Evolutionary conservation across 768 basidiomycete genomes (phyloP).

Genomic region (Tulasnella sp.): DNA sequence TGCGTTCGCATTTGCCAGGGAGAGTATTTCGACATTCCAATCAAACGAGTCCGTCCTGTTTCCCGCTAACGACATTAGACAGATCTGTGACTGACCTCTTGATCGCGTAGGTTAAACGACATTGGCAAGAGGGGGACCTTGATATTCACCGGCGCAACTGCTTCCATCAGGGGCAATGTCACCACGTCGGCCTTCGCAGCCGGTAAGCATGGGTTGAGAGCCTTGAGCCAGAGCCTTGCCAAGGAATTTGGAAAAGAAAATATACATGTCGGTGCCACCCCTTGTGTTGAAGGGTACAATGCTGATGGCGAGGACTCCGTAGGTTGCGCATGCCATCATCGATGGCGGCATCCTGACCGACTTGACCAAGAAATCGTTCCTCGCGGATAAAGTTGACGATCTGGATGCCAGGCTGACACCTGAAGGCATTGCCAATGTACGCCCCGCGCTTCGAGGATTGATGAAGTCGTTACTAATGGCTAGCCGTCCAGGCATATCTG

Average conservation of each 20-base stretch:
- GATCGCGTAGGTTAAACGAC: conserved; percentile 22
- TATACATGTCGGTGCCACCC: conserved; percentile 41
- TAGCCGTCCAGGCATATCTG: neutral
- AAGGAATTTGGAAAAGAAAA: conserved; percentile 66
- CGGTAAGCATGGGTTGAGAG: conserved; percentile 49
- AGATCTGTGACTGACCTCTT: neutral
- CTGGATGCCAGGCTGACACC: conserved; percentile 42
- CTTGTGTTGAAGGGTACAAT: neutral
- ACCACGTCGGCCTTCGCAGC: conserved; percentile 51
- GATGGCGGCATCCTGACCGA: conserved; percentile 33
- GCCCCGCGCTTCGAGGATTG: neutral
- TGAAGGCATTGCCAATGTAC: conserved; percentile 55
- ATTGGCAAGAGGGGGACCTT: conserved; percentile 48
- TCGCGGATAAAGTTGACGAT: conserved; percentile 34
- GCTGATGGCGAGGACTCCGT: neutral
- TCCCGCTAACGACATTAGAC: neutral
- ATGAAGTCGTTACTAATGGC: neutral
- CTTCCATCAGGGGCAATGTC: conserved; percentile 48
- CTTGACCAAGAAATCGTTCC: conserved; percentile 21
- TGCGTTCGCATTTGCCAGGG: conserved; percentile 53
- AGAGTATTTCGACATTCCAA: conserved; percentile 48
- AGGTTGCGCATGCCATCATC: conserved; percentile 41
- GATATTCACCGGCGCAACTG: conserved; percentile 64
- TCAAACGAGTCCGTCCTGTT: conserved; percentile 24
- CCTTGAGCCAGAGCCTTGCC: conserved; percentile 54